Evolutionary conservation across 495 filamentous ascomycete species (phyloP).

Genomic region (Aspergillus egyptiacus): DNA sequence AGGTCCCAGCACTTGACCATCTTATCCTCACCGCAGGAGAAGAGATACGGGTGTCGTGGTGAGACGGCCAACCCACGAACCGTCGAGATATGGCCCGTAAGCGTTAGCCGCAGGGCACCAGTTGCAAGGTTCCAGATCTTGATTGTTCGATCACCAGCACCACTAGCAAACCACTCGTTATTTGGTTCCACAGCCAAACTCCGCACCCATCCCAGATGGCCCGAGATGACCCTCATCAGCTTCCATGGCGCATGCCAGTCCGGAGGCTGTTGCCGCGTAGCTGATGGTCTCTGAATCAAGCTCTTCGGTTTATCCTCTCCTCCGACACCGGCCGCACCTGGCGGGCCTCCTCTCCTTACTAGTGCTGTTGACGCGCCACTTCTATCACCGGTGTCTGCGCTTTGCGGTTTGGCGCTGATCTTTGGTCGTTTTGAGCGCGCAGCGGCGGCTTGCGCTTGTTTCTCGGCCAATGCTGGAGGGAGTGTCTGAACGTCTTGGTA

Average conservation of each 20-base stretch:
- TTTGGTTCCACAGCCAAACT: constrained; percentile 86
- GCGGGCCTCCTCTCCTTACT: constrained; percentile 33
- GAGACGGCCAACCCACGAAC: constrained; percentile 91
- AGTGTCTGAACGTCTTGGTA: constrained; percentile 77
- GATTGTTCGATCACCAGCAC: constrained; percentile 92
- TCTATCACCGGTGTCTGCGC: constrained; percentile 20
- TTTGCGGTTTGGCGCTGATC: constrained; percentile 25
- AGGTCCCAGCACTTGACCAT: constrained; percentile 99
- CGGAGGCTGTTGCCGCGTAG: constrained; percentile 68
- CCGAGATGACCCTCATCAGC: constrained; percentile 94
- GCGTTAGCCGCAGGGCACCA: constrained; percentile 72
- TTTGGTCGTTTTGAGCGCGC: constrained; percentile 52
- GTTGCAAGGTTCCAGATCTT: constrained; percentile 98
- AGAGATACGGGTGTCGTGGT: constrained; percentile 91
- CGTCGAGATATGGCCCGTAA: constrained; percentile 96
- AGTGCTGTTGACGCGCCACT: constrained; percentile 42
- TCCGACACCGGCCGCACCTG: constrained; percentile 22
- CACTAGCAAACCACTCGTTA: constrained; percentile 97
- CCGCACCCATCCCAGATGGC: constrained; percentile 94
- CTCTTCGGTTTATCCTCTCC: constrained; percentile 46
- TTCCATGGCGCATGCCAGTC: constrained; percentile 99
- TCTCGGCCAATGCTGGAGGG: constrained; percentile 78
- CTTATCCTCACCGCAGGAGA: constrained; percentile 98
- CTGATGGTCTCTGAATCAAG: constrained; percentile 60
- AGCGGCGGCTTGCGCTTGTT: constrained; percentile 62